Evolutionary conservation across 2,329 filamentous ascomycete genomes (phyloP), one percentile per base, ranked within the genome.

Genomic region (Cladosporium sp.): DNA sequence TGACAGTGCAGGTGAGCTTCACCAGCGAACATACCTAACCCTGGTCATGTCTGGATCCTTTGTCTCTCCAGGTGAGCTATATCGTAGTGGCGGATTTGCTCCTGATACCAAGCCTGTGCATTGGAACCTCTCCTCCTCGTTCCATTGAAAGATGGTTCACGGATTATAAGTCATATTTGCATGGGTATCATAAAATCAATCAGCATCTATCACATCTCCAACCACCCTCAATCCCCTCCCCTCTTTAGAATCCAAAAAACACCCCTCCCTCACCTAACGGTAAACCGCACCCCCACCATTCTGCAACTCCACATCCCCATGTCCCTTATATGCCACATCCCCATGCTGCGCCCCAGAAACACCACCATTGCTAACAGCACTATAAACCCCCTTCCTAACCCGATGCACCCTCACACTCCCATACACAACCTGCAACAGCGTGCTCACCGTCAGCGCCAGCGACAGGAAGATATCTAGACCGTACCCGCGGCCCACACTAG

Each of bases 341-440:
- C 36, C 56, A 13, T 46, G 21, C 14, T n/a, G n/a, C n/a, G n/a
- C n/a, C n/a, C 18, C 18, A 11, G 3, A 10, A 10, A 2, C 26
- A 14, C 18, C 23, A 18, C 23, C 48, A 28, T 2, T 3, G 21
- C 8, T 51, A 23, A 26, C 25, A 51, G 39, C n/a, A 21, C 30
- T 58, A 63, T 74, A 74, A 10, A 69, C 70, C 25, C 73, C 72
- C 67, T 75, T 77, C 62, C 79, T 78, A 63, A 72, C 68, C 59
- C 77, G 74, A 64, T 75, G 74, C 67, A 77, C 75, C 32, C 75
- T 70, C 66, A 79, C 70, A 49, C 72, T 70, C 26, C 76, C 75
- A 71, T 82, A 81, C 64, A 79, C 72, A 67, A 81, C 74, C 65
- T 79, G 75, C 49, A 71, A 73, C 58, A 80, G 49, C 67, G 77